Conservation (phyloP, 2,329 filamentous ascomycete species). For the Macrophomina pseudophaseolina region DNA sequence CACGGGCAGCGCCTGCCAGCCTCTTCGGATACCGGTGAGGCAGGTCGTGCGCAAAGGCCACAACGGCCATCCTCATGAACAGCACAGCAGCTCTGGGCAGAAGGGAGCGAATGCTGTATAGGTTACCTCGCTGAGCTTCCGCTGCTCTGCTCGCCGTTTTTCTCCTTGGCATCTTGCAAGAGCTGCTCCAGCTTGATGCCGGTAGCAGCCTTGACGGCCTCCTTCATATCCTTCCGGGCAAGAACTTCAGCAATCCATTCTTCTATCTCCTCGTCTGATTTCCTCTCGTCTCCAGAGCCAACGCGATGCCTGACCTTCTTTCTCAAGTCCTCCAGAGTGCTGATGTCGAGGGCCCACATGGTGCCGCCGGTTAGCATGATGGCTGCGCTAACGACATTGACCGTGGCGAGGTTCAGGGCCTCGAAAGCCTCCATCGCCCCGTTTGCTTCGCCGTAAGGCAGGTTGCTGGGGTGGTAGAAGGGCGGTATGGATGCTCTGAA, state of each 20-base stretch:
- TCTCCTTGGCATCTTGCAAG: conserved; percentile 16
- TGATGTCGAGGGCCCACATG: conserved; percentile 78
- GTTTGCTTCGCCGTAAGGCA: conserved; percentile 57
- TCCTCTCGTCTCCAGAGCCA: conserved; percentile 51
- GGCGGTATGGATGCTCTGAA: conserved; percentile 66
- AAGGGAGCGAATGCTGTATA: background rate
- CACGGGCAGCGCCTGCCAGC: conserved; percentile 12
- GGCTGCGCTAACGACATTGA: conserved; percentile 79
- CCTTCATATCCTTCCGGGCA: conserved; percentile 54
- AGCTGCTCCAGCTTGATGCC: conserved; percentile 31
- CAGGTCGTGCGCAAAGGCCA: background rate
- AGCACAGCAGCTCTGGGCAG: background rate
- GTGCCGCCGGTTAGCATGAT: conserved; percentile 76
- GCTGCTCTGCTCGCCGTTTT: conserved; percentile 29
- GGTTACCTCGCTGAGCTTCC: conserved; percentile 7
- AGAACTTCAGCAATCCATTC: conserved; percentile 58
- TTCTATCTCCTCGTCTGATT: conserved; percentile 60
- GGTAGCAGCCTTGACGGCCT: conserved; percentile 35
- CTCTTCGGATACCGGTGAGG: conserved; percentile 12
- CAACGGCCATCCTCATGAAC: conserved; percentile 1
- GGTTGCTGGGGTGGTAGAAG: conserved; percentile 70
- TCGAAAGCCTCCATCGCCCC: conserved; percentile 77
- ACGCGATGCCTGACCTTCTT: conserved; percentile 61
- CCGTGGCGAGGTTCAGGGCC: conserved; percentile 82
- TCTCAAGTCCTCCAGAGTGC: conserved; percentile 57